Percentiles rank a stretch among this genome's conserved stretches.
Evolutionary conservation across 257 asterid genomes (phyloP).

Genomic region (Leonotis leonurus): DNA sequence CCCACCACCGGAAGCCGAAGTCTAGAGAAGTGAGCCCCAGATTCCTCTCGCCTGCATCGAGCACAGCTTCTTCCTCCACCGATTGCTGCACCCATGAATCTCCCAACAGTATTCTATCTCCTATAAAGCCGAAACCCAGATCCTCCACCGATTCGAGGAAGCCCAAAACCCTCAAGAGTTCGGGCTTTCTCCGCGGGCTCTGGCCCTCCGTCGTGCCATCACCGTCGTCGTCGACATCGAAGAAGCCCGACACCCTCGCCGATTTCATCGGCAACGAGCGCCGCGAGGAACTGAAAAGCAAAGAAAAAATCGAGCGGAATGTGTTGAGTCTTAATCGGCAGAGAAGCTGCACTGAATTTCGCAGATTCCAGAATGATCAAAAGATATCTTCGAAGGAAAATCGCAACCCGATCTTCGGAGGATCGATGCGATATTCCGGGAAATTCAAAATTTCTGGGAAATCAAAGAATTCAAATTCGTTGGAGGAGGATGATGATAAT

Average conservation of each 20-base stretch:
- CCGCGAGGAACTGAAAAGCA: slow-evolving; percentile 23
- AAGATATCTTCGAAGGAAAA: slow-evolving; percentile 34
- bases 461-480: slow-evolving; percentile 22
- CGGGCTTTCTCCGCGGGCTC: slow-evolving; percentile 50
- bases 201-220: slow-evolving; percentile 55
- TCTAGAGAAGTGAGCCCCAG: slow-evolving; percentile 65
- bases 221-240: background rate
- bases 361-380: slow-evolving; percentile 31
- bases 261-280: slow-evolving; percentile 48
- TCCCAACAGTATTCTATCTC: slow-evolving; percentile 28
- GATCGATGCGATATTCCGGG: slow-evolving; percentile 53
- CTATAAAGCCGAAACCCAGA: slow-evolving; percentile 29
- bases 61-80: slow-evolving; percentile 15
- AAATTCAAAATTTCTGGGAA: slow-evolving; percentile 39
- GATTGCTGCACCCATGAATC: slow-evolving; percentile 30
- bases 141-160: slow-evolving; percentile 29
- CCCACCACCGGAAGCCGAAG: slow-evolving; percentile 31
- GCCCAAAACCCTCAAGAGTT: slow-evolving; percentile 30
- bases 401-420: slow-evolving; percentile 40
- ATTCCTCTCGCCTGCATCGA: slow-evolving; percentile 44
- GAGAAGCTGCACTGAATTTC: slow-evolving; percentile 46
- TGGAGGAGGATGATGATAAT: background rate
- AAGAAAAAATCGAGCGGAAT: slow-evolving; percentile 12
- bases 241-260: slow-evolving; percentile 31
- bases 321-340: slow-evolving; percentile 30